Conservation (phyloP, 208 protist genomes). For the Entamoeba invadens region DNA sequence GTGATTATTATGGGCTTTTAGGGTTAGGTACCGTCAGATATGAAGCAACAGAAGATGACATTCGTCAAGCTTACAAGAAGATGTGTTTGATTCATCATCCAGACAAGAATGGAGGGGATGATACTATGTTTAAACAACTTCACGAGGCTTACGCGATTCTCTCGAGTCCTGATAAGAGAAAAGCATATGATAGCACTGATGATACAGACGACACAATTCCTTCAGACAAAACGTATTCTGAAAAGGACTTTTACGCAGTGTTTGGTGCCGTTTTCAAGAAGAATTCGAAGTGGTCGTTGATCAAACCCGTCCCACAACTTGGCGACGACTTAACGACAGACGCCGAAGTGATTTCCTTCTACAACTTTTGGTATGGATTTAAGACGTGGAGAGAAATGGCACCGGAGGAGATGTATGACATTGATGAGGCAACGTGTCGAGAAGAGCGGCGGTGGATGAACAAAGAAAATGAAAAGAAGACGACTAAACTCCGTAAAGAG, state of each 20-base stretch:
- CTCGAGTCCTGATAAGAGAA: neutral
- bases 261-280: neutral
- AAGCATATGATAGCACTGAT: neutral
- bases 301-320: neutral
- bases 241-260: neutral
- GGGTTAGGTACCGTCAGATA: neutral
- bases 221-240: neutral
- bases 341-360: neutral
- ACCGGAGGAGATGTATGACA: neutral
- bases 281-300: neutral
- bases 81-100: neutral
- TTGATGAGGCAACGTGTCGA: neutral
- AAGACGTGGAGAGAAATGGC: neutral
- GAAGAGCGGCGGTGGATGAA: neutral
- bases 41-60: neutral
- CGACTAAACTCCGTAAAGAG: neutral
- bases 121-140: neutral
- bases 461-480: neutral
- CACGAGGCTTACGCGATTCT: neutral
- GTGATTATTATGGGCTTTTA: neutral
- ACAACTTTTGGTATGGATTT: neutral
- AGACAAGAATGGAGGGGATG: neutral
- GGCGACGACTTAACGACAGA: neutral
- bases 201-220: neutral
- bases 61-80: neutral